Base-by-base conservation (phyloP, 441 rosid species). In the Iberis amara region DNA sequence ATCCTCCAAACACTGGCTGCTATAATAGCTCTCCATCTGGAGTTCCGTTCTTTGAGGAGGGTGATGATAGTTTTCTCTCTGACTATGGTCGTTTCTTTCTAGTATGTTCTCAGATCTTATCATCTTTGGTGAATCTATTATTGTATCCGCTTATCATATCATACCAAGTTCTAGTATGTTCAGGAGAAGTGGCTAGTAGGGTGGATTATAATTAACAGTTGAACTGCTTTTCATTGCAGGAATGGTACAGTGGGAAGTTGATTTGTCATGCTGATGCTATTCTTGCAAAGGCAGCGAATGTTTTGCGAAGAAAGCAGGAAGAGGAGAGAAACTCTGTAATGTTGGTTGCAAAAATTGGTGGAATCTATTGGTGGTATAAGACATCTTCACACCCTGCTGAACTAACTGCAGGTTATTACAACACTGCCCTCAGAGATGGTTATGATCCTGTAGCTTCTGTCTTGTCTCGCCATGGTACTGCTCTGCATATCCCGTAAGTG, bases 311-410 rank as follows among this genome's bases (percentile, higher is more conserved):
- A 40, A 48, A 62, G 46, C 68, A 65, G 71, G 69, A 69, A 56
- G 66, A 59, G 38, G 61, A 61, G 62, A 63, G 71, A 59, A 68
- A 47, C 11, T 56, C 78, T 58, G 82, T 76, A 55, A 39, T 75
- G 71, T 30, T 76, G 66, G 85, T 75, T 62, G 80, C 74, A 35
- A 79, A 73, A 72, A 71, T 75, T 56, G 80, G 79, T 39, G 87
- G 87, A 71, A 73, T 82, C 52, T 75, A 82, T 72, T 82, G 89
- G 95, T 80, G 82, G 81, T 85, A 85, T 72, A 77, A 77, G 73
- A 85, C 87, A 41, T 41, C 73, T 9, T 76, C 89, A 8, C 87
- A 80, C 59, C 78, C 90, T 8, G 82, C 95, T 47, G 85, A 85
- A 71, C 81, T 82, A 53, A 79, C 85, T 33, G 87, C 87, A 51